Evolutionary conservation across 2,329 filamentous ascomycete species (phyloP), one percentile per base, ranked within the genome.

Genomic region (Aspergillus novofumigatus): DNA sequence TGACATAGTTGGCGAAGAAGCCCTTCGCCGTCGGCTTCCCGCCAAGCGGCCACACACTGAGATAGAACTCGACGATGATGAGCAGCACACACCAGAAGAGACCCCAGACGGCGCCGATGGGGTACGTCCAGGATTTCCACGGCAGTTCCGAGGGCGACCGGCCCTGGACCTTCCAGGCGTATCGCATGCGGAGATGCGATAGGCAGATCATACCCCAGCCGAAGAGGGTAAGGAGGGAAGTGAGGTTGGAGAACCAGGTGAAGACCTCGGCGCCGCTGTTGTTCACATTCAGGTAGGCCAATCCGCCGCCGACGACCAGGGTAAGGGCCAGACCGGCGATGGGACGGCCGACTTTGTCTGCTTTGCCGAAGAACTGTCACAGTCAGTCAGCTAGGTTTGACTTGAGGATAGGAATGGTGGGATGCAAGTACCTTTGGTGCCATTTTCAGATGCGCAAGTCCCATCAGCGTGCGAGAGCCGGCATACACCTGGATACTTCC

Each of bases 241-340:
- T 78, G 17, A 81, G 66, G 55, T 74, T 79, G 2, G 77, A 78
- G 53, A 81, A 74, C 79, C 79, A 81, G 8, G 66, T 70, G 62
- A 80, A 81, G 41, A 80, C 78, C 3, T 73, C 67, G 0, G 72
- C 65, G 2, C 77, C 75, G 26, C 67, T 74, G 58, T 77, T 67
- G 63, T 55, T 70, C 26, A 77, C 75, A 59, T 80, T 79, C 21
- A 80, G 72, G 58, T 78, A 78, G 35, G 69, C 66, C 4, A 79
- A 71, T 0, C 71, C 77, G 14, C 93, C 77, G 9, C 90, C 89
- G 11, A 87, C 75, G 9, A 91, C 88, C 11, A 93, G 78, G 26
- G 92, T 78, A 23, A 84, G 80, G 1, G 81, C 83, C 3, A 93
- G 75, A 1, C 81, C 79, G 47, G 74, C 74, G 35, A 83, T 70